Evolutionary conservation across 768 basidiomycete genomes (phyloP), one percentile per base, ranked within the genome.

Genomic region (Naganishia antarctica): DNA sequence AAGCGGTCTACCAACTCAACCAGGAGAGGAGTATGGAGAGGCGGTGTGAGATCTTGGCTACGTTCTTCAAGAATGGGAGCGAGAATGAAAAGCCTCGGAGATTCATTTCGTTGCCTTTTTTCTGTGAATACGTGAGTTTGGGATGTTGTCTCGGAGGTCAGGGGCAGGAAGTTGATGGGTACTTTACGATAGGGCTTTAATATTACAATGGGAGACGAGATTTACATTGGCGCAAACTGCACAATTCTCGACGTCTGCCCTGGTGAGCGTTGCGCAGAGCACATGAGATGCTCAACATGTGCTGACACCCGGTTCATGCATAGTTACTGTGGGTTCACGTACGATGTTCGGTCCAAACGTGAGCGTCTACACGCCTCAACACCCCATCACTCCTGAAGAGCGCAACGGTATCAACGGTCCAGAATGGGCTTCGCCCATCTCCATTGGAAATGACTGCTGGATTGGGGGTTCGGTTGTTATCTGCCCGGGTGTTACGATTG

Each of bases 401-500:
- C 69, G 78, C 6, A 72, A 72, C 48, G 75, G 77, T 5, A 65
- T 68, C 3, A 43, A 69, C 18, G 76, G 75, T 0, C 68, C 69
- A 31, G 78, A 79, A 67, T 69, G 65, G 61, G 73, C 76, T 18
- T 70, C 69, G 32, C 70, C 75, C 15, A 73, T 80, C 44, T 53
- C 31, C n/a, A 76, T 79, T 23, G 79, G 73, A 6, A 66, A 75
- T 15, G 78, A 80, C 62, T 75, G 73, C 64, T 80, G 79, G 79
- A 69, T 80, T 26, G 77, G 78, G 0, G 78, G 74, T 0, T 66
- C 67, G 15, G 77, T 71, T 0, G 70, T 69, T 32, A 68, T 80
- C 25, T 47, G 71, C 1, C 69, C 73, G 1, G 74, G 74, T 3
- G 74, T 79, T 1, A 76, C 66, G 23, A 74, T 80, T 13, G 79